phyloP scores from a whole-genome alignment of 495 filamentous ascomycete genomes.

The Staphylotrichum tortipilum region DNA sequence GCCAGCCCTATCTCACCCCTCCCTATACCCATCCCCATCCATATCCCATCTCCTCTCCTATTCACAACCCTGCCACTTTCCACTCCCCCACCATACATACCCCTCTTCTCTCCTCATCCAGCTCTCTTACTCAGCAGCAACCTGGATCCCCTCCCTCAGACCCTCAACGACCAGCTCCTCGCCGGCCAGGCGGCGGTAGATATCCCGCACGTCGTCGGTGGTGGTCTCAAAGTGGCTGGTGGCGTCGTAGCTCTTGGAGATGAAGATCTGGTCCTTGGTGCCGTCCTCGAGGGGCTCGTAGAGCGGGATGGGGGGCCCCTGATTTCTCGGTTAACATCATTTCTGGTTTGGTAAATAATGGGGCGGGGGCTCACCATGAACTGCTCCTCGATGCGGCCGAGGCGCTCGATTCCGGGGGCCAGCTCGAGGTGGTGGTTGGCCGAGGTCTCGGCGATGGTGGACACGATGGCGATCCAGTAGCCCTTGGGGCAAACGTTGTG shows the following conservation, averaged over 20 bases:
- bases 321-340: too few relatives aligned
- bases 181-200: conserved; percentile 79
- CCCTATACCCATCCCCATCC: too few relatives aligned
- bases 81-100: too few relatives aligned
- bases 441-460: conserved; percentile 85
- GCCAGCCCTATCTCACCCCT: too few relatives aligned
- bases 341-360: too few relatives aligned
- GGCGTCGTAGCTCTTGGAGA: conserved; percentile 96
- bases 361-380: conserved; percentile 64
- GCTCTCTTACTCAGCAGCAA: conserved; percentile 35
- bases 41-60: too few relatives aligned
- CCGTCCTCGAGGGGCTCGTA: conserved; percentile 90
- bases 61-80: too few relatives aligned
- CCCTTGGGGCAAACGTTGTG: conserved; percentile 99
- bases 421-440: conserved; percentile 95
- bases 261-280: conserved; percentile 83
- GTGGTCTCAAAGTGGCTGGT: conserved; percentile 94
- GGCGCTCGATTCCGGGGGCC: conserved; percentile 83
- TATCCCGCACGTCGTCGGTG: conserved; percentile 84
- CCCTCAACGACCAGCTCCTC: conserved; percentile 71
- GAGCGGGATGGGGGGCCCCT: conserved; percentile 76
- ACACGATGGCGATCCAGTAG: conserved; percentile 97
- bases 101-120: background rate
- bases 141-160: conserved; percentile 48
- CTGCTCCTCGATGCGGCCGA: conserved; percentile 91